phyloP scores from a whole-genome alignment of 495 filamentous ascomycete species.

The Annulohypoxylon moriforme region DNA sequence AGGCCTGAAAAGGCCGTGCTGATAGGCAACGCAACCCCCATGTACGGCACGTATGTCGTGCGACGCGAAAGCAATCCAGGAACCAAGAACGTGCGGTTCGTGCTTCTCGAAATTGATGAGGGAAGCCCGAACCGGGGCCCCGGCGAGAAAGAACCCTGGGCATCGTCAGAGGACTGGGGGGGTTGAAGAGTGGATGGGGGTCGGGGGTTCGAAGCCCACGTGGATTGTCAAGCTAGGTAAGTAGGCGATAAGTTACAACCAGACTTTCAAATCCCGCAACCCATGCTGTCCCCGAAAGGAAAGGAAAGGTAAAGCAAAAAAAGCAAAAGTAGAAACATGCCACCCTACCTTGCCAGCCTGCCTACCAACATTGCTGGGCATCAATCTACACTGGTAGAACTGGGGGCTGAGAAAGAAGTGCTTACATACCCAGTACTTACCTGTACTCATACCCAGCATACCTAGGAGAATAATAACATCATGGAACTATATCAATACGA shows the following conservation, averaged over 20 bases:
- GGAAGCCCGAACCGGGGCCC: slow-evolving; percentile 6
- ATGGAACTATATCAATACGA: slow-evolving; percentile 15
- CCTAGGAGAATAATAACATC: slow-evolving; percentile 19
- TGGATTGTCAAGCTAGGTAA: slow-evolving; percentile 18
- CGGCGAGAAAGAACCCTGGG: slow-evolving; percentile 5
- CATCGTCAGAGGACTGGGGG: slow-evolving; percentile 15
- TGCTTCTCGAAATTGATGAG: slow-evolving; percentile 21
- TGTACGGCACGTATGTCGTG: slow-evolving; percentile 29
- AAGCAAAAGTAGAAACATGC: not conserved
- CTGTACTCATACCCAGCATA: too few species aligned
- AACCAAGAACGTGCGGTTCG: slow-evolving; percentile 1
- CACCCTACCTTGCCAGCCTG: not conserved
- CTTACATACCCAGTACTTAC: slow-evolving; percentile 15
- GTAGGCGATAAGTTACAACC: slow-evolving; percentile 26
- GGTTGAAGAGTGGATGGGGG: not conserved
- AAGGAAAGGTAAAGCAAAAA: not conserved
- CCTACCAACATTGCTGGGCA: not conserved
- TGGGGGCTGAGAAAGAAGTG: not conserved
- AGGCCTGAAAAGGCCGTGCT: slow-evolving; percentile 2
- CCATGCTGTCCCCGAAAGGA: not conserved
- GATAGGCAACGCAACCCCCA: slow-evolving; percentile 3
- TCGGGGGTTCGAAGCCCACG: slow-evolving; percentile 29
- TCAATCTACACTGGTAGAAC: not conserved
- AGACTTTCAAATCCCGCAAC: not conserved
- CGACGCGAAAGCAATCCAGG: slow-evolving; percentile 8